Evolutionary conservation across 495 filamentous ascomycete genomes (phyloP).

Genomic region (Collariella sp.): DNA sequence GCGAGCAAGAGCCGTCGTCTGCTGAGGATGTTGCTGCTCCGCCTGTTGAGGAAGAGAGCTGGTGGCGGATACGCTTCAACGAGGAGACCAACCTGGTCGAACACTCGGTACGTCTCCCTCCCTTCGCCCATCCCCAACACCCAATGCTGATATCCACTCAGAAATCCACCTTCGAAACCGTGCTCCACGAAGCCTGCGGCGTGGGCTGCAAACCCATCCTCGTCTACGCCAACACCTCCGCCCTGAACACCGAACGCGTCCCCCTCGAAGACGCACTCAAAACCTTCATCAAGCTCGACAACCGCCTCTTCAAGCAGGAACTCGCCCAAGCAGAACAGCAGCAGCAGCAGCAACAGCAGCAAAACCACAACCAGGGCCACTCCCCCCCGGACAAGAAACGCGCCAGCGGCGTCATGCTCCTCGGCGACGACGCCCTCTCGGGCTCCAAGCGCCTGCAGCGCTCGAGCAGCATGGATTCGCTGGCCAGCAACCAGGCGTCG

Average conservation of each 20-base stretch:
- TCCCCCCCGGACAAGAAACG: conserved; percentile 11
- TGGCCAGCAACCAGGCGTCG: conserved; percentile 32
- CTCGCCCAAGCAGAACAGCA: conserved; percentile 20
- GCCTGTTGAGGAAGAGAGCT: conserved; percentile 25
- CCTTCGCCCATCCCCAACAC: not conserved
- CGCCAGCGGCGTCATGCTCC: not conserved
- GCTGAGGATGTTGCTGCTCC: conserved; percentile 11
- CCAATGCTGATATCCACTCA: not conserved
- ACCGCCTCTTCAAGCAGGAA: conserved; percentile 38
- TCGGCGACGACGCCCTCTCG: not conserved
- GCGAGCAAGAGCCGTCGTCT: not conserved
- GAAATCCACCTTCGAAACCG: conserved; percentile 22
- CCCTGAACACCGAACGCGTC: conserved; percentile 25
- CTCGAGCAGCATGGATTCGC: conserved; percentile 27
- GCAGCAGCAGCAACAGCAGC: too few relatives aligned
- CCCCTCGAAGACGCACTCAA: conserved; percentile 34
- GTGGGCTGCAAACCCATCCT: conserved; percentile 28
- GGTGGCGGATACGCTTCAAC: conserved; percentile 35
- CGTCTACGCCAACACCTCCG: conserved; percentile 37
- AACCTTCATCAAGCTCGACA: conserved; percentile 38
- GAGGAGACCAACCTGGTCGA: conserved; percentile 24
- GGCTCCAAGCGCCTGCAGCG: conserved; percentile 21
- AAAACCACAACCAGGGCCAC: too few relatives aligned
- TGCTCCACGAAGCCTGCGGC: conserved; percentile 28
- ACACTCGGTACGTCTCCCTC: conserved; percentile 18